Evolutionary conservation across 176 grass and related monocot species (phyloP).

Genomic region (Coix lacrymajobi): DNA sequence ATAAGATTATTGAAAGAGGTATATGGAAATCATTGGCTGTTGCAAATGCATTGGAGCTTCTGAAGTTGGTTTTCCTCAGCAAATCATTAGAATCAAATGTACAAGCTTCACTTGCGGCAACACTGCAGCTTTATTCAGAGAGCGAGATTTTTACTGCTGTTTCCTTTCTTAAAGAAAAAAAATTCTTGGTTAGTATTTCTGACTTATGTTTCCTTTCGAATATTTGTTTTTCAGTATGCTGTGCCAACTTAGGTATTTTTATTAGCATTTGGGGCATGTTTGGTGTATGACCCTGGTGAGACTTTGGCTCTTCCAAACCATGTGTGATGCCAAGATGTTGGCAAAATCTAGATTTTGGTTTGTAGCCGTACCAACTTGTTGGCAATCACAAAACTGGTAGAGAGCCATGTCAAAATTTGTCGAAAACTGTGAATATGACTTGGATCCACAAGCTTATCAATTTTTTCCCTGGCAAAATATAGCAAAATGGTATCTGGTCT

Average conservation of each 20-base stretch:
- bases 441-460: not conserved
- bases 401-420: not conserved
- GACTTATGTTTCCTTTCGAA: slow-evolving; percentile 19
- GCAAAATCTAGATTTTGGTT: not conserved
- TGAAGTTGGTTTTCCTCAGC: slow-evolving; percentile 87
- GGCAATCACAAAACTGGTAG: not conserved
- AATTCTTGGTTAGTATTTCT: slow-evolving; percentile 61
- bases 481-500: not conserved
- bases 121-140: slow-evolving; percentile 76
- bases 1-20: slow-evolving; percentile 52
- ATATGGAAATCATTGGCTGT: slow-evolving; percentile 60
- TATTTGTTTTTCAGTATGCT: slow-evolving; percentile 10
- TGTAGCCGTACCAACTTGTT: not conserved
- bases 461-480: not conserved
- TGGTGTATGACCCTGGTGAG: not conserved
- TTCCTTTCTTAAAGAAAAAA: slow-evolving; percentile 79
- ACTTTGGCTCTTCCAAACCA: not conserved
- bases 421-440: not conserved
- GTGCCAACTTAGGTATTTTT: not conserved
- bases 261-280: not conserved
- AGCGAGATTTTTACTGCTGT: slow-evolving; percentile 82
- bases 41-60: slow-evolving; percentile 81
- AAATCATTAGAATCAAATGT: slow-evolving; percentile 62
- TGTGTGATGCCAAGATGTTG: not conserved
- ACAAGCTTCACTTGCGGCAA: slow-evolving; percentile 67